Evolutionary conservation across 805 yeast species (phyloP), one percentile per base, ranked within the genome.

Genomic region (Schwanniomyces occidentalis): DNA sequence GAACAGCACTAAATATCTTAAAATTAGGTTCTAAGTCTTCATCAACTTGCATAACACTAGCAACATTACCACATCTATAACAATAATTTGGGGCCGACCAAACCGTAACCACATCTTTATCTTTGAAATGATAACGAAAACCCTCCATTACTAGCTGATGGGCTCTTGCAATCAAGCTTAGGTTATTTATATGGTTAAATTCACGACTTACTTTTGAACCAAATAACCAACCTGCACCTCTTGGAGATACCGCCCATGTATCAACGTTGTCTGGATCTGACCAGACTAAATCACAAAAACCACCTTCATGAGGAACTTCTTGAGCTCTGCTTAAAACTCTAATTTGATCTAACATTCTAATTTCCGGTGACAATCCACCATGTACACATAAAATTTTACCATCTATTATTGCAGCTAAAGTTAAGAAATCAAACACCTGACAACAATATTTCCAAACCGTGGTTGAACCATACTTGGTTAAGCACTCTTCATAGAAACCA

Each of bases 131-230:
- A 58, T 90, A 93, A 48, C 91, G 78, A 73, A 88, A 91, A 2
- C 99, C 99, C 58, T 91, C 99, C 96, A 93, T 95, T 14, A 93
- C 98, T 60, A 91, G 76, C 63, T 91, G 99, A 66, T 91, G 99
- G 0, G 98, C 98, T 51, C 99, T 75, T 8, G 99, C 97, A 39
- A 91, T 89, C 48, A 91, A 69, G 45, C 78, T 79, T 42, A 93
- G 69, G 45, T 89, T 89, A 58, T 93, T 91, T 36, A 91, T 95
- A 61, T 93, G 95, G 64, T 91, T 93, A 65, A 93, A 93, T 61
- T 93, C 98, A 38, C 96, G 69, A 12, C 96, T 93, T 16, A 93
- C 97, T 58, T 85, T 84, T 28, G 89, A 78, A 16, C 99, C 99
- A 59, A 91, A 91, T 34, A 91, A 66, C 98, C 98, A 91, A 8